A percentile compares a stretch with the other conserved stretches of the same genome.
phyloP scores from a whole-genome alignment of 2,329 filamentous ascomycete genomes.

The Dothideomycetes sp. region DNA sequence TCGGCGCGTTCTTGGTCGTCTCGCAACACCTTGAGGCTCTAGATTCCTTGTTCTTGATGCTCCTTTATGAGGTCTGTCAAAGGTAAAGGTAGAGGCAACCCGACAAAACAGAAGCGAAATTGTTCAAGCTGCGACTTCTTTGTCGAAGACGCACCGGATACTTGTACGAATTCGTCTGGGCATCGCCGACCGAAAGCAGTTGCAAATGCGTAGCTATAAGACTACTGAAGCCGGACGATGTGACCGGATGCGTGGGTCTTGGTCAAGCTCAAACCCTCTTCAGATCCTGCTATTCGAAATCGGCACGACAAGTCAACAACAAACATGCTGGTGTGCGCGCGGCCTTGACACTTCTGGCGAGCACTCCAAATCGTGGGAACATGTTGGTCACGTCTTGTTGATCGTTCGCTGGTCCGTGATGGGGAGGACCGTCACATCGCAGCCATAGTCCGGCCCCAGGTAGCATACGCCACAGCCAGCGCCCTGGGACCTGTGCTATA shows the following conservation, averaged over 20 bases:
- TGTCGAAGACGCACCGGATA: constrained; percentile 7
- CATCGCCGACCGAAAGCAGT: constrained; percentile 5
- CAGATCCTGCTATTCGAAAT: neutral
- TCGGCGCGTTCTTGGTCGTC: no score
- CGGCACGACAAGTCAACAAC: neutral
- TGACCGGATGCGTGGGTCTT: constrained; percentile 8
- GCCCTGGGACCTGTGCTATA: constrained; percentile 5
- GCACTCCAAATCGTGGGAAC: neutral
- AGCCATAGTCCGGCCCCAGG: constrained; percentile 1
- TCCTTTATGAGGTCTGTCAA: constrained; percentile 2
- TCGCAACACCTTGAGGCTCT: no score
- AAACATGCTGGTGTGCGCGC: neutral
- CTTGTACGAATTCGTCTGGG: constrained; percentile 6
- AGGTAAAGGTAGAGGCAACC: constrained; percentile 4
- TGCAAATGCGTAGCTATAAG: constrained; percentile 1
- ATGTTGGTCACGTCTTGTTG: neutral
- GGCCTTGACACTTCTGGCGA: constrained; percentile 5
- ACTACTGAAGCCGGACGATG: constrained; percentile 9
- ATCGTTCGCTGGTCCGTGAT: neutral
- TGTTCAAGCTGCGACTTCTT: constrained; percentile 4
- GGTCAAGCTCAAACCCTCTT: constrained; percentile 5
- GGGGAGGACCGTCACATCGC: neutral
- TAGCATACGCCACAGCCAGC: constrained; percentile 6
- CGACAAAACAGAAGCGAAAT: neutral
- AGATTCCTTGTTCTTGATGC: neutral